phyloP scores from a whole-genome alignment of 2,329 filamentous ascomycete genomes.

The Aspergillus udagawae region DNA sequence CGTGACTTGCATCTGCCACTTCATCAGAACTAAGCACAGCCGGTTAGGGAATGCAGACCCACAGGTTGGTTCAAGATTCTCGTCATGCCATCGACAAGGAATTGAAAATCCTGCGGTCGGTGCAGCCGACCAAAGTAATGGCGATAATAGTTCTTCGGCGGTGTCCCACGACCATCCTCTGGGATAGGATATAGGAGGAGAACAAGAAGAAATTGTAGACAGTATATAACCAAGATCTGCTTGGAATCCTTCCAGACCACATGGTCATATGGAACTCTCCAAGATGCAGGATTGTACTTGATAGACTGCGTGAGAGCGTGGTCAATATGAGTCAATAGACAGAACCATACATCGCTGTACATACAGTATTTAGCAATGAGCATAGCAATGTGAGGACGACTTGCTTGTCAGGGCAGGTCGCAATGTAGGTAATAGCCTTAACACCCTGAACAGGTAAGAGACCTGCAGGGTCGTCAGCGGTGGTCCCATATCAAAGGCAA shows the following conservation, averaged over 20 bases:
- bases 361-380: slow-evolving; percentile 87
- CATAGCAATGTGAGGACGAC: slow-evolving; percentile 85
- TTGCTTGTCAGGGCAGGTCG: slow-evolving; percentile 84
- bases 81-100: slow-evolving; percentile 91
- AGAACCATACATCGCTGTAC: slow-evolving; percentile 27
- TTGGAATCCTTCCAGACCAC: slow-evolving; percentile 88
- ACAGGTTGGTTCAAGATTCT: slow-evolving; percentile 84
- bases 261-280: slow-evolving; percentile 91
- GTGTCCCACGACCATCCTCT: slow-evolving; percentile 60
- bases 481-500: neutral
- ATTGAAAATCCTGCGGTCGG: slow-evolving; percentile 94
- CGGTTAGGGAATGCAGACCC: slow-evolving; percentile 10
- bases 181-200: slow-evolving; percentile 84
- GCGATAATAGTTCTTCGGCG: slow-evolving; percentile 86
- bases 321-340: slow-evolving; percentile 4
- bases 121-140: slow-evolving; percentile 89
- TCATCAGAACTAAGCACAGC: slow-evolving; percentile 5
- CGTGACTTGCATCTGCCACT: slow-evolving; percentile 68
- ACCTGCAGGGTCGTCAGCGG: slow-evolving; percentile 31
- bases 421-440: slow-evolving; percentile 81
- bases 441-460: slow-evolving; percentile 78
- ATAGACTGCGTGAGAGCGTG: slow-evolving; percentile 58
- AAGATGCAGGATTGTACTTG: slow-evolving; percentile 92
- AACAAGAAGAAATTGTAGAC: slow-evolving; percentile 82
- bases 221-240: slow-evolving; percentile 86